Evolutionary conservation across 2,329 filamentous ascomycete species (phyloP).

Genomic region (Emergomyces orientalis): DNA sequence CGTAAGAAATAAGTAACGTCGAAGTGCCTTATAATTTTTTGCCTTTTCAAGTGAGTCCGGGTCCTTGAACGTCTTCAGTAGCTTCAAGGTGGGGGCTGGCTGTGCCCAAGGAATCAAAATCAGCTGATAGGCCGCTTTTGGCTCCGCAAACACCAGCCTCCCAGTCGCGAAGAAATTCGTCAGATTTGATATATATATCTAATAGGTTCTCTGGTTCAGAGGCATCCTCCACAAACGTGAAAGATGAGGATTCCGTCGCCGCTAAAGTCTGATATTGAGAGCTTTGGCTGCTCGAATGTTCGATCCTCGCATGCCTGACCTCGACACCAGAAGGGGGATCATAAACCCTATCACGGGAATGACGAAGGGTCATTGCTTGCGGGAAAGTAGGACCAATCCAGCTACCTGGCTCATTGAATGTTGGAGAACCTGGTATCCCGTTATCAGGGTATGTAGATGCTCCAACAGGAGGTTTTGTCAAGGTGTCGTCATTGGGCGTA

Average conservation of each 20-base stretch:
- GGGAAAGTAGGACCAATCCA: background rate
- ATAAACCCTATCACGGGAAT: background rate
- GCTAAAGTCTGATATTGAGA: background rate
- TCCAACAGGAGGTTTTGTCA: background rate
- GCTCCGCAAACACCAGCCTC: background rate
- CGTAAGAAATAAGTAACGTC: background rate
- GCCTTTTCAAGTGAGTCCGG: background rate
- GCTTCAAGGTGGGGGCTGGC: background rate
- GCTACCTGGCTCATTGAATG: background rate
- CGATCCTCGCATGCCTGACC: background rate
- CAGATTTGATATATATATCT: background rate
- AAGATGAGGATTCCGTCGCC: background rate
- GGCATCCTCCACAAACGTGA: background rate
- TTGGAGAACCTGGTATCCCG: background rate
- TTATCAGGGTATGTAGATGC: background rate
- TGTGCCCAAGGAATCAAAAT: background rate
- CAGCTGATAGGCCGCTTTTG: background rate
- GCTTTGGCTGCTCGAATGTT: background rate
- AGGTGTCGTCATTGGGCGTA: too few species aligned
- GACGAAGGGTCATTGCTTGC: background rate
- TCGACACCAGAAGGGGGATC: background rate
- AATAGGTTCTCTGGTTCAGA: background rate
- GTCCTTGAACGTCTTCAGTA: background rate
- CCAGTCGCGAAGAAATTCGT: background rate
- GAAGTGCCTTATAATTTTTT: background rate